A percentile compares a stretch with the other conserved stretches of the same genome.
phyloP scores from a whole-genome alignment of 257 asterid species.

The Nicotiana sylvestris region DNA sequence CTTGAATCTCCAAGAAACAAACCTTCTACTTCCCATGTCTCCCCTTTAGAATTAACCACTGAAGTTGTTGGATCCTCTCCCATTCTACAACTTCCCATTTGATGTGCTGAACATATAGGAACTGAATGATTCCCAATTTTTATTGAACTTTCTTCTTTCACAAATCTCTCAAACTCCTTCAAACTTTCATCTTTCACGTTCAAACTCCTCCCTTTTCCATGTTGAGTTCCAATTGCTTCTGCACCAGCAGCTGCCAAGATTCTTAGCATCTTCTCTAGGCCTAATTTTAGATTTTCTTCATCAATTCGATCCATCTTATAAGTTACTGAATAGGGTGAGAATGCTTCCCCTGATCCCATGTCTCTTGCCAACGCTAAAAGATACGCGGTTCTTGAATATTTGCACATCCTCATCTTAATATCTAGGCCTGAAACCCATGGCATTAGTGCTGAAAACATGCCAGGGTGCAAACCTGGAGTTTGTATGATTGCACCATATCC shows the following conservation, averaged over 20 bases:
- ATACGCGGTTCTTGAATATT: conserved; percentile 62
- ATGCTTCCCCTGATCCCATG: conserved; percentile 49
- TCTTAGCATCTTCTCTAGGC: conserved; percentile 55
- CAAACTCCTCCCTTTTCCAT: conserved; percentile 40
- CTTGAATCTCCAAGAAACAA: conserved; percentile 78
- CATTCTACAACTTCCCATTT: conserved; percentile 96
- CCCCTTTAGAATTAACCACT: conserved; percentile 57
- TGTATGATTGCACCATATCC: conserved; percentile 69
- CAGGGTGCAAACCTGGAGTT: conserved; percentile 81
- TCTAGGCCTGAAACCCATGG: conserved; percentile 75
- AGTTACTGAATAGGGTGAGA: conserved; percentile 31
- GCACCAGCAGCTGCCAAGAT: conserved; percentile 81
- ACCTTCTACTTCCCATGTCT: conserved; percentile 78
- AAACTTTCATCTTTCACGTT: conserved; percentile 41
- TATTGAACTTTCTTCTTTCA: conserved; percentile 53
- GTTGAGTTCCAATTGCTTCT: conserved; percentile 79
- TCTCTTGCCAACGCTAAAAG: conserved; percentile 70
- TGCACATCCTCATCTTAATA: conserved; percentile 49
- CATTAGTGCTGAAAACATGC: conserved; percentile 60
- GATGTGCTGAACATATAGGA: conserved; percentile 83
- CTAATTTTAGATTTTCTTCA: conserved; percentile 39
- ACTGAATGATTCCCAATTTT: conserved; percentile 36
- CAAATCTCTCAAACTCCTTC: conserved; percentile 55
- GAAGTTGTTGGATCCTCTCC: conserved; percentile 52
- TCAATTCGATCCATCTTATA: conserved; percentile 46